Conservation (phyloP, 805 yeast genomes). For the Yamadazyma tumulicola region DNA sequence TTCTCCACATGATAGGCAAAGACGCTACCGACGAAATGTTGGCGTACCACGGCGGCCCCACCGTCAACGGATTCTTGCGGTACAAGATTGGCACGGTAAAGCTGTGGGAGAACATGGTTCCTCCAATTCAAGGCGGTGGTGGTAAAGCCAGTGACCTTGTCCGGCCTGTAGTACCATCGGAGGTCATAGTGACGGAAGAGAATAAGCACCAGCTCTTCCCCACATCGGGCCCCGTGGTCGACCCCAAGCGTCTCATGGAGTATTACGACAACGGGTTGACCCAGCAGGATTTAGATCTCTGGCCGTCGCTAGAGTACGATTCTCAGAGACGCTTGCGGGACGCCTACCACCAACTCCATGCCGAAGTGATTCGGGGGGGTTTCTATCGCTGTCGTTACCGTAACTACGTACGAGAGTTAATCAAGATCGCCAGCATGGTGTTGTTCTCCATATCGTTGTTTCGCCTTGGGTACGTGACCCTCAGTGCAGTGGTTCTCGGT, state of each 20-base stretch:
- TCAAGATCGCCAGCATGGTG: slow-evolving; percentile 56
- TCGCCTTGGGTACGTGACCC: slow-evolving; percentile 39
- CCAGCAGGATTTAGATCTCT: slow-evolving; percentile 48
- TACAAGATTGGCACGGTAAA: slow-evolving; percentile 68
- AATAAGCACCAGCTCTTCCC: slow-evolving; percentile 36
- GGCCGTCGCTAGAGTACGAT: slow-evolving; percentile 64
- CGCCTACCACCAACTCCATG: slow-evolving; percentile 61
- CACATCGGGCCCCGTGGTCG: slow-evolving; percentile 35
- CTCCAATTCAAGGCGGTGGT: slow-evolving; percentile 75
- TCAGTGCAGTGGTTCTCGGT: slow-evolving; percentile 67
- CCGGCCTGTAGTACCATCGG: slow-evolving; percentile 51
- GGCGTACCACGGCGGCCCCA: slow-evolving; percentile 69
- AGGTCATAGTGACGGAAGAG: slow-evolving; percentile 36
- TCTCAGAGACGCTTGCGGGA: slow-evolving; percentile 58
- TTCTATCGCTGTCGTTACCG: slow-evolving; percentile 71
- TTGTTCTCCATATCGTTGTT: slow-evolving; percentile 48
- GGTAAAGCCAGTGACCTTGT: slow-evolving; percentile 20
- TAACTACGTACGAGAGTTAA: slow-evolving; percentile 65
- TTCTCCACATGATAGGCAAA: slow-evolving; percentile 79
- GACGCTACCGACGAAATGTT: slow-evolving; percentile 92
- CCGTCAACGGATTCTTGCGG: slow-evolving; percentile 46
- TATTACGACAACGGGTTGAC: slow-evolving; percentile 57
- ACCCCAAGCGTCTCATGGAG: slow-evolving; percentile 51
- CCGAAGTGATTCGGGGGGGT: slow-evolving; percentile 51
- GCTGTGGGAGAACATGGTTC: slow-evolving; percentile 71